Evolutionary conservation across 164 flowering plant genomes (phyloP), one percentile per base, ranked within the genome.

Genomic region (Tetrastigma voinierianum): DNA sequence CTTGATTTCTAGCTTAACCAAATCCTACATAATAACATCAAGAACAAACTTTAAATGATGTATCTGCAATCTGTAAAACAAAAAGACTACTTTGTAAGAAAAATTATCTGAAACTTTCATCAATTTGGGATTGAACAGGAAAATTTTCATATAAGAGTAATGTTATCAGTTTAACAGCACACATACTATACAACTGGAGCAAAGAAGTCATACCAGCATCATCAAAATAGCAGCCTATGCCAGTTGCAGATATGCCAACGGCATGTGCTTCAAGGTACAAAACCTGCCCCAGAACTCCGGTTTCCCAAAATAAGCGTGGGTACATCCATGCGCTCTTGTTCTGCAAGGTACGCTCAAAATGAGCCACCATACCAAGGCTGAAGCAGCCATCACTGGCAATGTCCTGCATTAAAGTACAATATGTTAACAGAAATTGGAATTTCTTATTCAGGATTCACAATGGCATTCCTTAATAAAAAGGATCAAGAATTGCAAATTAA

Each of bases 221-320:
- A 71, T 94, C 98, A 72, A 94, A 94, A 72, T 79, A 94, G 81
- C 98, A 94, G 54, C 97, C 98, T 55, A 92, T 95, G 69, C 98
- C 97, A 66, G 97, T 95, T 48, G 97, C 97, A 67, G 98, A 91
- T 44, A 91, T 84, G 47, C 93, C 98, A 73, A 90, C 81, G 8
- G 97, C 96, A 85, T 93, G 97, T 10, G 98, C 90, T 74, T 94
- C 98, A 47, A 94, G 91, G 80, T 93, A 93, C 68, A 94, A 73
- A 20, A 91, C 86, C 72, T 94, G 98, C 18, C 97, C 96, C 47
- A 94, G 87, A 64, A 91, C 78, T 46, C 98, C 97, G 64, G 95
- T 86, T 80, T 94, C 98, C 98, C 98, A 94, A 66, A 90, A 94
- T 56, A 91, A 67, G 51, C 97, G 80, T n/a, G 97, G 97, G 73